A percentile compares a stretch with the other conserved stretches of the same genome.
phyloP scores from a whole-genome alignment of 78 protist genomes.

The Planoprotostelium fungivorum region DNA sequence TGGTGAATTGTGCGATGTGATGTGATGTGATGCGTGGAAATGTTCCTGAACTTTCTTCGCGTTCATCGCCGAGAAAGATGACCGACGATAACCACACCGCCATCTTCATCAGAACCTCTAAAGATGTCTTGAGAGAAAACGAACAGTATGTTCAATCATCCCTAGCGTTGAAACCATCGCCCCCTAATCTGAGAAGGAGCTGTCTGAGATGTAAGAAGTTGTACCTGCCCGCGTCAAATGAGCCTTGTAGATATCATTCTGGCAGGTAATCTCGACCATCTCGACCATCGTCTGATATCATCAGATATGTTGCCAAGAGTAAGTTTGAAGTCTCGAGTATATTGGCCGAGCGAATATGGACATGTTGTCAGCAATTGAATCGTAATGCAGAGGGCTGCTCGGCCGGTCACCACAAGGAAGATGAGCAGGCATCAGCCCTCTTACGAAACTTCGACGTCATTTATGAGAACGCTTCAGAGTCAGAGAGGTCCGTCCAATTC shows the following conservation, averaged over 20 bases:
- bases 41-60: too few species aligned
- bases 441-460: neutral
- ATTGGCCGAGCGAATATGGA: neutral
- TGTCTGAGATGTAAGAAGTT: neutral
- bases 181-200: neutral
- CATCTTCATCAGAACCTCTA: too few species aligned
- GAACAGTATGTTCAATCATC: too few species aligned
- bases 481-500: neutral
- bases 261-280: neutral
- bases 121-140: too few species aligned
- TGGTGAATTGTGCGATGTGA: too few species aligned
- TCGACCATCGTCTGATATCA: neutral
- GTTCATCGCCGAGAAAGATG: too few species aligned
- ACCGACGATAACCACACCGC: too few species aligned
- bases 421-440: neutral
- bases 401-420: neutral
- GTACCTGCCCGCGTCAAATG: neutral
- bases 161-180: neutral
- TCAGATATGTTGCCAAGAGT: neutral
- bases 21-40: too few species aligned
- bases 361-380: neutral
- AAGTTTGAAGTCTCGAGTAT: neutral
- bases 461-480: neutral
- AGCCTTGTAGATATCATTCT: neutral
- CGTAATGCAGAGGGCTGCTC: neutral